Percentiles rank a stretch among this genome's conserved stretches.
phyloP scores from a whole-genome alignment of 192 early-diverging fungal species.

The Gryganskiella cystojenkinii region DNA sequence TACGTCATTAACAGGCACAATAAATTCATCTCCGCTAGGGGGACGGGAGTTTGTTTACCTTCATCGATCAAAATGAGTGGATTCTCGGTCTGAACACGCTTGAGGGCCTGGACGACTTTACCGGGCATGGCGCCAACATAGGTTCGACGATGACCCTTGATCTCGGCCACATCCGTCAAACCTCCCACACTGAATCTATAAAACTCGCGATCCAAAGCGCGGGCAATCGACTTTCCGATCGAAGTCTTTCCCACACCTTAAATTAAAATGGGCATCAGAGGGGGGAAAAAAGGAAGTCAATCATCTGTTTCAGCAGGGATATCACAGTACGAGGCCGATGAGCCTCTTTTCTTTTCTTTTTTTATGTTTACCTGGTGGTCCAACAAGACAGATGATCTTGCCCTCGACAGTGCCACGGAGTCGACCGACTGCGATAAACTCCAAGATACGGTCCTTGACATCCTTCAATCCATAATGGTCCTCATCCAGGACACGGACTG shows the following conservation, averaged over 20 bases:
- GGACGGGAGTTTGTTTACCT: slow-evolving; percentile 28
- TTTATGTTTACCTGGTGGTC: slow-evolving; percentile 82
- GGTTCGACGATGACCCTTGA: slow-evolving; percentile 98
- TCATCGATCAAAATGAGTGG: slow-evolving; percentile 98
- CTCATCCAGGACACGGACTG: slow-evolving; percentile 91
- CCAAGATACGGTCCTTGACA: slow-evolving; percentile 98
- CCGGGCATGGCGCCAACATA: slow-evolving; percentile 99
- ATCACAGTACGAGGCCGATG: not conserved
- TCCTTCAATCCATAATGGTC: slow-evolving; percentile 99
- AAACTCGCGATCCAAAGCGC: slow-evolving; percentile 93
- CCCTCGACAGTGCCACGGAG: slow-evolving; percentile 96
- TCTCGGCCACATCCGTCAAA: slow-evolving; percentile 97
- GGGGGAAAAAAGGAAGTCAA: no score
- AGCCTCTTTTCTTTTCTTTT: not conserved
- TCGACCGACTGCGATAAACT: slow-evolving; percentile 99
- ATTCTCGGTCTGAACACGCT: slow-evolving; percentile 99
- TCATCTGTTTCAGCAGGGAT: slow-evolving; percentile 11
- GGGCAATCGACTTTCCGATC: slow-evolving; percentile 97
- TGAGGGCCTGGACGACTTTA: slow-evolving; percentile 98
- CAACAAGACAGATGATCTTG: slow-evolving; percentile 98
- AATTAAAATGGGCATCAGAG: no score
- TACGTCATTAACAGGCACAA: not conserved
- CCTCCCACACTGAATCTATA: slow-evolving; percentile 98
- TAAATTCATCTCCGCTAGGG: not conserved
- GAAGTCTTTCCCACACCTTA: slow-evolving; percentile 98